Conservation (phyloP, 2,329 filamentous ascomycete species). For the Fusarium tanahbumbuense region DNA sequence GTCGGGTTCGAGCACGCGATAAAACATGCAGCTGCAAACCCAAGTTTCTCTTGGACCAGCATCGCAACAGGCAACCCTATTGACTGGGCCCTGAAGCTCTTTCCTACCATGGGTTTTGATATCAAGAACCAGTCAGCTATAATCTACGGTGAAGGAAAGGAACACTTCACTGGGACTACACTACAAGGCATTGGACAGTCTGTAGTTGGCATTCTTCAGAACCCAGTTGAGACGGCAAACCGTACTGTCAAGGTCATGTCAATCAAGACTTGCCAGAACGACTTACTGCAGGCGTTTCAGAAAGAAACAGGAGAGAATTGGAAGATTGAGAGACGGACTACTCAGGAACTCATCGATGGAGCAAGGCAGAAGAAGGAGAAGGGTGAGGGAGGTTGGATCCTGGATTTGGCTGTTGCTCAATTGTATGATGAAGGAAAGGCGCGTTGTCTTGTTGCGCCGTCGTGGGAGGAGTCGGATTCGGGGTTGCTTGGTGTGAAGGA, state of each 20-base stretch:
- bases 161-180: conserved; percentile 28
- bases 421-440: conserved; percentile 13
- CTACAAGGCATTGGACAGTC: conserved; percentile 30
- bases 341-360: conserved; percentile 12
- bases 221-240: conserved; percentile 23
- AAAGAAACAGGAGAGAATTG: conserved; percentile 4
- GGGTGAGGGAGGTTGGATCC: conserved; percentile 17
- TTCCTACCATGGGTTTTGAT: conserved; percentile 30
- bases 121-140: conserved; percentile 2
- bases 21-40: conserved; percentile 5
- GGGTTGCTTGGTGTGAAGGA: conserved; percentile 3
- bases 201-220: conserved; percentile 26
- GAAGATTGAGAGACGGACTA: conserved; percentile 6
- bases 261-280: conserved; percentile 31
- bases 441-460: conserved; percentile 11
- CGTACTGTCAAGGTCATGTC: conserved; percentile 24
- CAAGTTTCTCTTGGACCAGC: conserved; percentile 27
- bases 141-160: conserved; percentile 26
- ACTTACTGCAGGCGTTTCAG: conserved; percentile 19
- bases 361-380: conserved; percentile 17
- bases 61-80: conserved; percentile 28
- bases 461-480: conserved; percentile 29
- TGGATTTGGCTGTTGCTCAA: conserved; percentile 31
- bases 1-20: conserved; percentile 16
- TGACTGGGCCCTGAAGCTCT: conserved; percentile 33